phyloP scores from a whole-genome alignment of 2,329 filamentous ascomycete genomes.

The Juglanconis sp. region DNA sequence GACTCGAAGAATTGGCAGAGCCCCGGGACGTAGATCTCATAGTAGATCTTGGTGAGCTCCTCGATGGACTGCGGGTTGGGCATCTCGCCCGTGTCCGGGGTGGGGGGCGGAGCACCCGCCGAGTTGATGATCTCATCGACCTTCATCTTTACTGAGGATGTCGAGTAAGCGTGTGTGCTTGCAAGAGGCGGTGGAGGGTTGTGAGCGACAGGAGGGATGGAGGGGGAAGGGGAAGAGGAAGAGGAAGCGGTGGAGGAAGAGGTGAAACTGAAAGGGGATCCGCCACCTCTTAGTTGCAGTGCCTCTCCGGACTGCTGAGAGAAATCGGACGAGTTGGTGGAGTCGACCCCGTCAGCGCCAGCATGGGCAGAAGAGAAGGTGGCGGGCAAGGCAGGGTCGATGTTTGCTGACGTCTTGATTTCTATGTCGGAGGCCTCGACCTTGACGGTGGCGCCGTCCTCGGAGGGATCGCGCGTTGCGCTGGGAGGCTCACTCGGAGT shows the following conservation, averaged over 20 bases:
- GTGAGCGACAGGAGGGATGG: constrained; percentile 26
- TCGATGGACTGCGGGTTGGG: constrained; percentile 51
- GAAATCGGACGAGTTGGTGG: neutral
- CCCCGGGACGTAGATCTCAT: constrained; percentile 69
- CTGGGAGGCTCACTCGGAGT: constrained; percentile 13
- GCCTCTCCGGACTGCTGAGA: constrained; percentile 31
- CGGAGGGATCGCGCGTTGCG: constrained; percentile 6
- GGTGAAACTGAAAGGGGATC: constrained; percentile 34
- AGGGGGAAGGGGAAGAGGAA: constrained; percentile 25
- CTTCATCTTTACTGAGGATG: constrained; percentile 57
- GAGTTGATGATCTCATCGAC: constrained; percentile 69
- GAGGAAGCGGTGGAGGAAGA: constrained; percentile 28
- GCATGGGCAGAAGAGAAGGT: constrained; percentile 1
- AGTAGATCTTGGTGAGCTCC: constrained; percentile 69
- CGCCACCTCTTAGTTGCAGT: constrained; percentile 50
- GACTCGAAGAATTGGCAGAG: constrained; percentile 79
- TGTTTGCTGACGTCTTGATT: constrained; percentile 32
- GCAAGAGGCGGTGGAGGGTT: constrained; percentile 26
- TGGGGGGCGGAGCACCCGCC: constrained; percentile 57
- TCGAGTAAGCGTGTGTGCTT: constrained; percentile 38
- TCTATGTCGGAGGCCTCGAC: constrained; percentile 32
- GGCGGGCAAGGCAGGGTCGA: constrained; percentile 27
- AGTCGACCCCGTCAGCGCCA: constrained; percentile 1
- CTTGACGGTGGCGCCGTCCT: constrained; percentile 21
- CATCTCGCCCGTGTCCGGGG: constrained; percentile 50